Conservation (phyloP, 148 eudicot genomes). For the Agrostemma githago region DNA sequence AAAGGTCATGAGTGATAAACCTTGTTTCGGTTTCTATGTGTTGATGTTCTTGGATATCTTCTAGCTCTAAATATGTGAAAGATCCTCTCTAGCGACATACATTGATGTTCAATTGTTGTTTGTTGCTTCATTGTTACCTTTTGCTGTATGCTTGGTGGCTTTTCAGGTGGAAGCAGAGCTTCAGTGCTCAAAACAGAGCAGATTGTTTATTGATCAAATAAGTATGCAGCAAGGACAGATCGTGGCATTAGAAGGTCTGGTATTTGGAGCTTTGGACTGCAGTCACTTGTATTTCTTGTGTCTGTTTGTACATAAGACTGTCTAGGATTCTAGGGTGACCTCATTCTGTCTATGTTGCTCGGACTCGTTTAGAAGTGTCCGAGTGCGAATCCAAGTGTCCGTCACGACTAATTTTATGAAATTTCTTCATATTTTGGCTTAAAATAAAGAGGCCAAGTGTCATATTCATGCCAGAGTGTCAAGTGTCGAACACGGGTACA, state of each 20-base stretch:
- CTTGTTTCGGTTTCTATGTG: not conserved
- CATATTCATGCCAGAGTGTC: too few relatives aligned
- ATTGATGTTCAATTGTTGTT: conserved; percentile 1
- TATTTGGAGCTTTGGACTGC: conserved; percentile 19
- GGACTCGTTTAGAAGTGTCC: too few relatives aligned
- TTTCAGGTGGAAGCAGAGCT: conserved; percentile 59
- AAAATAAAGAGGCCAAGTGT: too few relatives aligned
- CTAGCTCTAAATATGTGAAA: not conserved
- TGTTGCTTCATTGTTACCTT: not conserved
- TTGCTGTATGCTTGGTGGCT: not conserved
- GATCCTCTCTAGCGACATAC: not conserved
- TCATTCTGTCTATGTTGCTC: too few relatives aligned
- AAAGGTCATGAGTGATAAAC: not conserved
- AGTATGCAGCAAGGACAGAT: conserved; percentile 77
- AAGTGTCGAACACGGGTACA: too few relatives aligned
- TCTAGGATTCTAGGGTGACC: conserved; percentile 3
- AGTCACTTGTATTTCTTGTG: conserved; percentile 11
- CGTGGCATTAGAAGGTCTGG: conserved; percentile 67
- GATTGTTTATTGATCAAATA: conserved; percentile 76
- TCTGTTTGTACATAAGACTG: conserved; percentile 8
- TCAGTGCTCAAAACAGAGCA: conserved; percentile 48
- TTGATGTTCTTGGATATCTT: not conserved
- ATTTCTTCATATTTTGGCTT: too few relatives aligned
- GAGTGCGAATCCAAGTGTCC: too few relatives aligned
- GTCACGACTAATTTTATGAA: too few relatives aligned